Conservation (phyloP, 495 filamentous ascomycete genomes). For the Parathielavia appendiculata region DNA sequence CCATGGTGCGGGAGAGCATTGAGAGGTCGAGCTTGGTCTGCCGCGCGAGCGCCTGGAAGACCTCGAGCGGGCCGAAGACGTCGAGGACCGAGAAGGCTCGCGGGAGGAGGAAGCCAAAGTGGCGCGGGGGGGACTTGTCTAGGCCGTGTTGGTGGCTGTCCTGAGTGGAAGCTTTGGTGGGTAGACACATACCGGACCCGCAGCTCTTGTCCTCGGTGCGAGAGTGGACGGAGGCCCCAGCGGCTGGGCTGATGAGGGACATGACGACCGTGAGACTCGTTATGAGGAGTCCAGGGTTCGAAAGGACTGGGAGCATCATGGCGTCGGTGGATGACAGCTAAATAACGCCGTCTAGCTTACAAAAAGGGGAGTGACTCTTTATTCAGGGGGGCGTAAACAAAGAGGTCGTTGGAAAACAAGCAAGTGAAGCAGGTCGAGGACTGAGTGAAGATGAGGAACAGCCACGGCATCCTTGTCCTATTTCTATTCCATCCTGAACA, state of each 20-base stretch:
- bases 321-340: neutral
- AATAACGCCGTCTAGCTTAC: neutral
- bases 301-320: neutral
- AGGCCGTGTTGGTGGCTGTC: neutral
- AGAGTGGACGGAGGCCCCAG: neutral
- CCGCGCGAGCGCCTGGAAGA: slow-evolving; percentile 46
- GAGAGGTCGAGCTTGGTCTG: slow-evolving; percentile 34
- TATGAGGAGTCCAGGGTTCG: neutral
- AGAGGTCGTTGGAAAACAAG: neutral
- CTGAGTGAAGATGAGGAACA: neutral
- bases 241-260: neutral
- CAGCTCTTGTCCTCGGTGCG: neutral
- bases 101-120: slow-evolving; percentile 27
- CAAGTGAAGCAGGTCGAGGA: neutral
- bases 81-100: slow-evolving; percentile 35
- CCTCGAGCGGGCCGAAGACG: slow-evolving; percentile 53
- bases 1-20: slow-evolving; percentile 41
- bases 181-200: neutral
- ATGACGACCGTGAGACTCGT: neutral
- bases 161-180: neutral
- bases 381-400: slow-evolving; percentile 8
- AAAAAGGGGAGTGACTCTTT: neutral
- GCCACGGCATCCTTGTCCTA: neutral
- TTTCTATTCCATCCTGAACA: neutral
- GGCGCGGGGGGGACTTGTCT: slow-evolving; percentile 5